phyloP scores from a whole-genome alignment of 2,329 filamentous ascomycete species.

The Lasiodiplodia citricola region DNA sequence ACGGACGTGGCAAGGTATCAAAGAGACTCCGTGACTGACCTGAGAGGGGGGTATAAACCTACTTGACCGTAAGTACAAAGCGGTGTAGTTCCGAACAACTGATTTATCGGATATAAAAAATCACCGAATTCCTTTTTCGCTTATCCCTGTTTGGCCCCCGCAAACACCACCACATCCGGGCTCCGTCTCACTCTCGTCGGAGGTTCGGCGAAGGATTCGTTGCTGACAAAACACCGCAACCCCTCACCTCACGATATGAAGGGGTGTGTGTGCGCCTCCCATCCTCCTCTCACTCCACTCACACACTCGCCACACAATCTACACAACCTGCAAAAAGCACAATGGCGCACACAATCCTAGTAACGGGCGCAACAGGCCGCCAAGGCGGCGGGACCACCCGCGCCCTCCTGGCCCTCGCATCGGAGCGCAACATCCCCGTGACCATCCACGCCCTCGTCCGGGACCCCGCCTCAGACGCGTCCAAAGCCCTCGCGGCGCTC shows the following conservation, averaged over 20 bases:
- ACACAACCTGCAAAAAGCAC: not conserved
- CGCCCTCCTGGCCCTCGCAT: conserved; percentile 30
- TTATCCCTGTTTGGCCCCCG: too few relatives aligned
- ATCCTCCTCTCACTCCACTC: not conserved
- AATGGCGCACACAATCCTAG: conserved; percentile 12
- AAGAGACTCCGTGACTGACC: too few relatives aligned
- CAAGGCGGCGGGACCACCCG: conserved; percentile 54
- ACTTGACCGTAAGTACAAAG: too few relatives aligned
- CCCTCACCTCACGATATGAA: not conserved
- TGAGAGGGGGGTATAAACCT: too few relatives aligned
- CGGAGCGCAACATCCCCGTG: not conserved
- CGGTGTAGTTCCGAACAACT: too few relatives aligned
- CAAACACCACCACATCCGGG: too few relatives aligned
- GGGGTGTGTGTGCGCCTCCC: not conserved
- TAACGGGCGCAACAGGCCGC: conserved; percentile 43
- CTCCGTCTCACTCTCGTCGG: not conserved
- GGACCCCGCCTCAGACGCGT: not conserved
- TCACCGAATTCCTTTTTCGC: too few relatives aligned
- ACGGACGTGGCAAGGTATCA: too few relatives aligned
- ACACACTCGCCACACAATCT: not conserved
- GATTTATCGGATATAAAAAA: too few relatives aligned
- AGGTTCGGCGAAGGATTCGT: conserved; percentile 2
- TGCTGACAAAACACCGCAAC: conserved; percentile 1
- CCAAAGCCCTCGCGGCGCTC: conserved; percentile 16
- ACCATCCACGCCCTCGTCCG: conserved; percentile 22